A percentile compares a stretch with the other conserved stretches of the same genome.
phyloP scores from a whole-genome alignment of 176 grass and related monocot species.

The Avena sativa region DNA sequence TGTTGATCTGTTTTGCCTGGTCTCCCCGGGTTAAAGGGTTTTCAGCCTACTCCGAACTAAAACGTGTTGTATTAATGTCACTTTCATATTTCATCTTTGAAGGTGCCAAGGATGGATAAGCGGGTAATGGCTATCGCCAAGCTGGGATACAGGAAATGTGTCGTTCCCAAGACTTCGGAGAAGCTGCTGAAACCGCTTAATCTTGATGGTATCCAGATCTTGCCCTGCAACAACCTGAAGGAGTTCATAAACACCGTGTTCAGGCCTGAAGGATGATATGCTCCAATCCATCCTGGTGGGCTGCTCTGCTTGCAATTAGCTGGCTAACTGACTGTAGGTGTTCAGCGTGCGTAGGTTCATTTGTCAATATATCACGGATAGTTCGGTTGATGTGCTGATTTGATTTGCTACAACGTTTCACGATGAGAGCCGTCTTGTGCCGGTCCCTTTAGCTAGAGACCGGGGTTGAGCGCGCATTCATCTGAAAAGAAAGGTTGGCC shows the following conservation, averaged over 20 bases:
- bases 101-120: slow-evolving; percentile 98
- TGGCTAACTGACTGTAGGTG: slow-evolving; percentile 32
- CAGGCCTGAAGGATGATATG: slow-evolving; percentile 25
- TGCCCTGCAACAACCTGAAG: slow-evolving; percentile 87
- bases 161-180: slow-evolving; percentile 68
- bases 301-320: slow-evolving; percentile 17
- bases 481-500: too few species aligned
- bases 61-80: not conserved
- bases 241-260: slow-evolving; percentile 77
- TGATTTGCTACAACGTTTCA: too few species aligned
- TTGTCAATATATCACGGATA: not conserved
- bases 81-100: slow-evolving; percentile 28
- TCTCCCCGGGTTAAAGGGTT: not conserved
- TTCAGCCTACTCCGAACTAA: slow-evolving; percentile 14
- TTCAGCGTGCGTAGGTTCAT: not conserved
- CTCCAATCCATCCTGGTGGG: not conserved
- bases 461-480: too few species aligned
- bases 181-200: slow-evolving; percentile 60
- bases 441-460: too few species aligned
- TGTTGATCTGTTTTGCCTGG: not conserved
- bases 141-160: slow-evolving; percentile 82
- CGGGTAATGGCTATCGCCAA: slow-evolving; percentile 71
- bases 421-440: too few species aligned
- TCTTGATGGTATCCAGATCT: slow-evolving; percentile 58
- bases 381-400: slow-evolving; percentile 15